phyloP scores from a whole-genome alignment of 2,329 filamentous ascomycete species.

The Pseudogymnoascus sp. region DNA sequence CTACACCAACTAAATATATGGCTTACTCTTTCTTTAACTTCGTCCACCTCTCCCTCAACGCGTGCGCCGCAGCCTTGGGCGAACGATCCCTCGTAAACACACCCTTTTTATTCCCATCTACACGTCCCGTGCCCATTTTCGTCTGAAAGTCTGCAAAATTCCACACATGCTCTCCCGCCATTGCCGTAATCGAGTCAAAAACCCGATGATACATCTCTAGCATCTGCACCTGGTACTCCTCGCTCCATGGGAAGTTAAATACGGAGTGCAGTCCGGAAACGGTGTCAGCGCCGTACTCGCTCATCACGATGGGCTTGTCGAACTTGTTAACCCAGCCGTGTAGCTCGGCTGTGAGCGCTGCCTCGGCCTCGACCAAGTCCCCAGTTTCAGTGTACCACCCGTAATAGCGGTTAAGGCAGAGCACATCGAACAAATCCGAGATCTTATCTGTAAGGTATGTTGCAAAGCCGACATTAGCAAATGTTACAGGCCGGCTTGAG shows the following conservation, averaged over 20 bases:
- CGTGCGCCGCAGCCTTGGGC: slow-evolving; percentile 17
- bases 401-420: slow-evolving; percentile 26
- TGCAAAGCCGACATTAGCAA: slow-evolving; percentile 18
- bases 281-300: slow-evolving; percentile 26
- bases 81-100: slow-evolving; percentile 20
- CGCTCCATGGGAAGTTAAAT: slow-evolving; percentile 22
- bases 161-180: slow-evolving; percentile 26
- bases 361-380: slow-evolving; percentile 20
- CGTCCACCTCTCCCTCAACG: slow-evolving; percentile 17
- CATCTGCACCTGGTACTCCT: slow-evolving; percentile 24
- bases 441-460: slow-evolving; percentile 17
- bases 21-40: not conserved
- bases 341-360: slow-evolving; percentile 20
- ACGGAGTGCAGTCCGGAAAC: slow-evolving; percentile 24
- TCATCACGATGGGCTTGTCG: slow-evolving; percentile 25
- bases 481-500: slow-evolving; percentile 22
- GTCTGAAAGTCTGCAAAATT: slow-evolving; percentile 24
- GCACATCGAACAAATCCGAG: slow-evolving; percentile 24
- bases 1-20: not conserved
- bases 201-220: slow-evolving; percentile 26
- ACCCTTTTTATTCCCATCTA: slow-evolving; percentile 24
- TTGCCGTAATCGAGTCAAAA: slow-evolving; percentile 22
- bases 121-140: not conserved
- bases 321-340: slow-evolving; percentile 21
- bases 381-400: slow-evolving; percentile 24